Percentiles rank a stretch among this genome's conserved stretches.
Evolutionary conservation across 73 alveolate species (phyloP).

Genomic region (Urostyla sp.): DNA sequence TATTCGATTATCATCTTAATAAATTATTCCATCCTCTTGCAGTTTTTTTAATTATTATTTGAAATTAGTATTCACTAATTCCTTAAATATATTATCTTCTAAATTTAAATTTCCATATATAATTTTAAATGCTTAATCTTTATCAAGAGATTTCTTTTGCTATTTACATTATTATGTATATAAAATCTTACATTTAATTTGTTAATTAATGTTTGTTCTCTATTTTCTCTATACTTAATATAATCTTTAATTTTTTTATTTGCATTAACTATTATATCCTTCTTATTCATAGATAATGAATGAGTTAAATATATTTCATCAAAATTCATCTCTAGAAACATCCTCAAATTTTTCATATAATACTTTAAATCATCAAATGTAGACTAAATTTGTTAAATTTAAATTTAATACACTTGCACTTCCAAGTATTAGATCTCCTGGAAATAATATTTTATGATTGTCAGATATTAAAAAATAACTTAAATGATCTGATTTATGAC

Average conservation of each 20-base stretch:
- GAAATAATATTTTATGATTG: conserved; percentile 7
- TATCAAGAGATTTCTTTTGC: too few species aligned
- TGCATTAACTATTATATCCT: conserved; percentile 33
- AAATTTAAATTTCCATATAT: too few species aligned
- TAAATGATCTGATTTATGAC: conserved; percentile 37
- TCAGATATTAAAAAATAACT: conserved; percentile 9
- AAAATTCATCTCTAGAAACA: conserved; percentile 9
- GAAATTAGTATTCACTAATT: too few species aligned
- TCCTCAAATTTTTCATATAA: conserved; percentile 15
- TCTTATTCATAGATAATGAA: background rate
- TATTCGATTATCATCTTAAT: too few species aligned
- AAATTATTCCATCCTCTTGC: too few species aligned
- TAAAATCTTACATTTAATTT: too few species aligned
- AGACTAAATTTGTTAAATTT: background rate
- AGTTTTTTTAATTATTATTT: too few species aligned
- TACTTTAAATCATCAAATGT: conserved; percentile 26
- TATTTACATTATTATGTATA: too few species aligned
- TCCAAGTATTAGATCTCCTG: conserved; percentile 52
- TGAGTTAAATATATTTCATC: conserved; percentile 33
- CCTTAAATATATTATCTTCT: too few species aligned
- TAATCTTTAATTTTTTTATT: conserved; percentile 14
- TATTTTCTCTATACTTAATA: conserved; percentile 3
- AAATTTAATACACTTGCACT: conserved; percentile 31
- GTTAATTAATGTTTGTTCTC: too few species aligned
- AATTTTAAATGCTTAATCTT: too few species aligned